Evolutionary conservation across 768 basidiomycete species (phyloP).

Genomic region (Boletales sp.): DNA sequence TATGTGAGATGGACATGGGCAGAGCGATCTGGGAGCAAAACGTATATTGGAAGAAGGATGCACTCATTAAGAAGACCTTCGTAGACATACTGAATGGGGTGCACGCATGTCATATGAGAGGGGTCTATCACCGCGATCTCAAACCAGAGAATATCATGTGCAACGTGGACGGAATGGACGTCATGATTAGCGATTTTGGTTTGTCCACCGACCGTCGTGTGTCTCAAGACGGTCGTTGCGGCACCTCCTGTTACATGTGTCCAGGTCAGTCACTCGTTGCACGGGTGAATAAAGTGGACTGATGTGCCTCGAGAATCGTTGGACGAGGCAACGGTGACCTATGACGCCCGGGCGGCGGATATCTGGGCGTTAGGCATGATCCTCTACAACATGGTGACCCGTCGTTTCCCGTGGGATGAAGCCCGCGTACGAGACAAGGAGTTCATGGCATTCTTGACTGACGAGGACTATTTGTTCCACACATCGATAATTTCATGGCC

Average conservation of each 20-base stretch:
- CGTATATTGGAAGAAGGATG: slow-evolving; percentile 54
- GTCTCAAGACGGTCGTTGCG: slow-evolving; percentile 52
- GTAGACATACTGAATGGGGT: slow-evolving; percentile 78
- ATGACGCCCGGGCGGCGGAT: slow-evolving; percentile 36
- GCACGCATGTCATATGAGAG: slow-evolving; percentile 62
- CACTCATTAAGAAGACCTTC: slow-evolving; percentile 63
- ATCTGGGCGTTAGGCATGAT: slow-evolving; percentile 75
- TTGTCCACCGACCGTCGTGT: slow-evolving; percentile 46
- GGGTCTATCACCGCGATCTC: slow-evolving; percentile 81
- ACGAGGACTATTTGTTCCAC: slow-evolving; percentile 1
- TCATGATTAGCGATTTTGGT: slow-evolving; percentile 79
- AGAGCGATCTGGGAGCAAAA: slow-evolving; percentile 47
- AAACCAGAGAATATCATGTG: slow-evolving; percentile 84
- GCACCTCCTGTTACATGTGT: slow-evolving; percentile 64
- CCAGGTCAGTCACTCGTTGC: slow-evolving; percentile 48
- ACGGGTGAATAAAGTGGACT: slow-evolving; percentile 2
- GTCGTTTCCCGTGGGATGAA: slow-evolving; percentile 25
- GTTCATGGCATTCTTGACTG: slow-evolving; percentile 1
- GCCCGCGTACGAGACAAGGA: not conserved
- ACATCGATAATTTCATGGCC: slow-evolving; percentile 7
- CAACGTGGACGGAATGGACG: slow-evolving; percentile 44
- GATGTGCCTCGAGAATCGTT: slow-evolving; percentile 50
- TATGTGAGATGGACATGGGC: slow-evolving; percentile 64
- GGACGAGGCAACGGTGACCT: slow-evolving; percentile 32
- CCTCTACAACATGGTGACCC: slow-evolving; percentile 78